A percentile compares a stretch with the other conserved stretches of the same genome.
Conservation (phyloP, 2,329 filamentous ascomycete species). For the Neopestalotiopsis sp. region DNA sequence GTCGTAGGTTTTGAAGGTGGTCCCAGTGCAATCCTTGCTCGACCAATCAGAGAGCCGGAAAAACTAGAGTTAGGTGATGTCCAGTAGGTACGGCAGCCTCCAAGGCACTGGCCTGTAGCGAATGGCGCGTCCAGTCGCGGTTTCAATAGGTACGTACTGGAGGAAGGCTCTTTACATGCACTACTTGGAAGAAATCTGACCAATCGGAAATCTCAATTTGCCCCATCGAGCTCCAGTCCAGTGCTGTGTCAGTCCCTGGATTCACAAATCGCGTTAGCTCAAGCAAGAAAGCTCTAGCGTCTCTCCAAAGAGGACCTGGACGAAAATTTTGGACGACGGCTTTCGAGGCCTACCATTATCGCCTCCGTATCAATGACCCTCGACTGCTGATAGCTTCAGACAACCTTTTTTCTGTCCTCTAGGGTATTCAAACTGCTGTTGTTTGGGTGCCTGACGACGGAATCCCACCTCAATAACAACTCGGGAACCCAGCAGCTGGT, state of each 20-base stretch:
- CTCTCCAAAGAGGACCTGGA: conserved; percentile 2
- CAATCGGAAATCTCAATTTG: conserved; percentile 3
- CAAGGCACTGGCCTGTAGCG: too few species aligned
- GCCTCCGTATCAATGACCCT: conserved; percentile 20
- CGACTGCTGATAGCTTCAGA: conserved; percentile 6
- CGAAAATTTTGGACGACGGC: conserved; percentile 27
- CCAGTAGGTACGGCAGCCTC: too few species aligned
- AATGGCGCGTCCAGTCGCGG: neutral
- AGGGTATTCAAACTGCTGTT: neutral
- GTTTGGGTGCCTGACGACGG: neutral
- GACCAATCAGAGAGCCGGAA: neutral
- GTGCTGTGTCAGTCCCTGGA: neutral
- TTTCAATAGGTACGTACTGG: neutral
- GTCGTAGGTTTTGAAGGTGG: neutral
- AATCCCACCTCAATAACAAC: neutral
- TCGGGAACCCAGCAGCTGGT: neutral
- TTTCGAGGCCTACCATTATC: conserved; percentile 22
- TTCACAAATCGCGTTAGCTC: conserved; percentile 16
- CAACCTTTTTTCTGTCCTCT: neutral
- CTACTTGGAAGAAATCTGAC: neutral
- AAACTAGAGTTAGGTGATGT: neutral
- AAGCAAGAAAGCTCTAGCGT: conserved; percentile 20
- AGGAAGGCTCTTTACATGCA: too few species aligned
- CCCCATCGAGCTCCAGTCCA: neutral
- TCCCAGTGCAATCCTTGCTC: neutral